Conservation (phyloP, 352 stramenopile genomes). For the Phytophthora cactorum region DNA sequence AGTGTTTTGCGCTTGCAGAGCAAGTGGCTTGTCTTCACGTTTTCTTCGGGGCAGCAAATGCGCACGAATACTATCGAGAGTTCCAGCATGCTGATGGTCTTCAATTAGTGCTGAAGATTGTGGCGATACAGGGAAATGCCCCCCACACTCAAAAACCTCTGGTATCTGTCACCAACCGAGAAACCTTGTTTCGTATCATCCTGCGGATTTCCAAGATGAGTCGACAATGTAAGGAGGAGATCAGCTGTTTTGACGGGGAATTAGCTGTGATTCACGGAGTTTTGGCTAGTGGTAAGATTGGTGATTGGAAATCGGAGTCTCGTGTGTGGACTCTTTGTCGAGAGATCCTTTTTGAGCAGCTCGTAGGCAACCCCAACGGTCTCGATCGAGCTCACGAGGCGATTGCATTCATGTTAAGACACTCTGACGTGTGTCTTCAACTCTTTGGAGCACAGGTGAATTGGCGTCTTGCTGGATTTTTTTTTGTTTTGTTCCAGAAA, state of each 20-base stretch:
- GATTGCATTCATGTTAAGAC: constrained; percentile 54
- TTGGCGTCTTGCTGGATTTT: not conserved
- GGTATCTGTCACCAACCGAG: constrained; percentile 32
- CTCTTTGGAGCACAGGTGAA: constrained; percentile 65
- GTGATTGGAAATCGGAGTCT: constrained; percentile 19
- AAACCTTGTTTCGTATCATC: constrained; percentile 46
- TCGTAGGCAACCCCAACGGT: constrained; percentile 50
- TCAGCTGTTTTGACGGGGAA: constrained; percentile 54
- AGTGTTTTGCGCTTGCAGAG: constrained; percentile 42
- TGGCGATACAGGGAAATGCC: constrained; percentile 29
- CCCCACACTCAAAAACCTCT: constrained; percentile 16
- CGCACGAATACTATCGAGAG: constrained; percentile 49
- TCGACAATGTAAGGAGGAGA: constrained; percentile 48
- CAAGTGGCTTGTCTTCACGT: constrained; percentile 58
- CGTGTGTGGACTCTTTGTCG: constrained; percentile 43
- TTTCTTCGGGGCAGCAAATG: constrained; percentile 51
- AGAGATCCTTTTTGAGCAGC: constrained; percentile 61
- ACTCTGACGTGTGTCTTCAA: constrained; percentile 37
- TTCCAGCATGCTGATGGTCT: constrained; percentile 66
- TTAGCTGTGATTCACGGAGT: constrained; percentile 49
- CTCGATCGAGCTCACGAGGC: constrained; percentile 33
- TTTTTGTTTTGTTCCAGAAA: not conserved
- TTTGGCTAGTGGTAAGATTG: constrained; percentile 30
- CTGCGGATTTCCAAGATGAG: constrained; percentile 50
- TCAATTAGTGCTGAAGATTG: constrained; percentile 48